Evolutionary conservation across 2,329 filamentous ascomycete genomes (phyloP).

Genomic region (Colletotrichum scovillei): DNA sequence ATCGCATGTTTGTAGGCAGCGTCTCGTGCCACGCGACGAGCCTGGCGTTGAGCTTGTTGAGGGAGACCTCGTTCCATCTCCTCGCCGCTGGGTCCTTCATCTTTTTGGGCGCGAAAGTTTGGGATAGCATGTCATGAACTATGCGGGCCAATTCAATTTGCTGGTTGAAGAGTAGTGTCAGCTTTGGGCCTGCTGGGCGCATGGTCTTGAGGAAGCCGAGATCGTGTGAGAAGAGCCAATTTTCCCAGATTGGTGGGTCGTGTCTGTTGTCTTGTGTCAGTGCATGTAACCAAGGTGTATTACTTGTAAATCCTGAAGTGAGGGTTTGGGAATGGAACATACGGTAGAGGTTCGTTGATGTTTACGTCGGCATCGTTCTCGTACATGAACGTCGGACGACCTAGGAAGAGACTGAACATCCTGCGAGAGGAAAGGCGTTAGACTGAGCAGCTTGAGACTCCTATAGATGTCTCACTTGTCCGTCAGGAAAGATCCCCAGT

Average conservation of each 20-base stretch:
- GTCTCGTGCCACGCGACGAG: slow-evolving; percentile 25
- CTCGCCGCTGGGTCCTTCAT: slow-evolving; percentile 1
- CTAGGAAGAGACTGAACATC: slow-evolving; percentile 37
- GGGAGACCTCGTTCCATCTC: slow-evolving; percentile 4
- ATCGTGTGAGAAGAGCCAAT: slow-evolving; percentile 31
- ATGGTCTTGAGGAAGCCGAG: slow-evolving; percentile 36
- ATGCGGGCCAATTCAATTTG: slow-evolving; percentile 38
- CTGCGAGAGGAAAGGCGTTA: background rate
- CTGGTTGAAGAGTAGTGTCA: slow-evolving; percentile 36
- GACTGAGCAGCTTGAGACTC: background rate
- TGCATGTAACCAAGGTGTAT: too few species aligned
- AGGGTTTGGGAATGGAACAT: too few species aligned
- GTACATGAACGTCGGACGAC: slow-evolving; percentile 33
- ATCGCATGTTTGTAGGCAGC: slow-evolving; percentile 16
- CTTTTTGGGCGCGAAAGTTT: slow-evolving; percentile 11
- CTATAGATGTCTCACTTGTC: slow-evolving; percentile 37
- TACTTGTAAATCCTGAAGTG: too few species aligned
- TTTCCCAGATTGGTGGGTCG: slow-evolving; percentile 20
- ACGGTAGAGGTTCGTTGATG: slow-evolving; percentile 12
- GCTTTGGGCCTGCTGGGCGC: slow-evolving; percentile 37
- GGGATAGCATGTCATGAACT: slow-evolving; percentile 38
- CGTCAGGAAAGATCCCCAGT: slow-evolving; percentile 44
- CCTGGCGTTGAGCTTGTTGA: slow-evolving; percentile 15
- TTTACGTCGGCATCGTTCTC: slow-evolving; percentile 35
- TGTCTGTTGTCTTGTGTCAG: background rate